phyloP scores from a whole-genome alignment of 192 early-diverging fungal genomes.

The Rhizophagus clarus region DNA sequence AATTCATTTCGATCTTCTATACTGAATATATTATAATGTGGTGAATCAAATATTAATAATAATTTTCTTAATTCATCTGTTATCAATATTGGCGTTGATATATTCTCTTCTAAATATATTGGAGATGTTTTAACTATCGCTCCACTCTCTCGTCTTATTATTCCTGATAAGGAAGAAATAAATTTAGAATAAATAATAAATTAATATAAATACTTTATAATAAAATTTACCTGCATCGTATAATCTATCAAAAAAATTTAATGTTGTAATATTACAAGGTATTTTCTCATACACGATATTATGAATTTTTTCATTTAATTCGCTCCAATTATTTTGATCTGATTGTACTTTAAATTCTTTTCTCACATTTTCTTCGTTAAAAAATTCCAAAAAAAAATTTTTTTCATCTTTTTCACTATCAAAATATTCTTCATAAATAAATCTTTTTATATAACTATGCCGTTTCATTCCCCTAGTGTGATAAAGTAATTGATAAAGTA shows the following conservation, averaged over 20 bases:
- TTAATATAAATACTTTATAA: background rate
- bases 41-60: background rate
- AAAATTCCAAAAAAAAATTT: background rate
- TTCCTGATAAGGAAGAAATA: background rate
- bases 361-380: background rate
- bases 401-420: background rate
- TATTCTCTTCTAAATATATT: background rate
- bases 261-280: background rate
- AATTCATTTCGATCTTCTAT: background rate
- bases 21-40: background rate
- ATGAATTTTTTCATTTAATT: background rate
- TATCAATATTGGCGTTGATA: background rate
- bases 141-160: background rate
- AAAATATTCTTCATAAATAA: slow-evolving; percentile 15
- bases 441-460: slow-evolving; percentile 8
- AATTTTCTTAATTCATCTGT: background rate
- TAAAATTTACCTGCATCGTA: background rate
- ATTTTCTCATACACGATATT: background rate
- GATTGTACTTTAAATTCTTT: background rate
- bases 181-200: background rate
- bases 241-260: slow-evolving; percentile 10
- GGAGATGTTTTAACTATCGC: background rate
- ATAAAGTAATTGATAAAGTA: background rate
- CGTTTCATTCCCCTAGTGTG: background rate
- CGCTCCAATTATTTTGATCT: background rate